These are phyloP conservation scores for Trichophyton mentagrophytes DNA, from an alignment of 2,329 filamentous ascomycete genomes.

Conservation along the genomic window DNA sequence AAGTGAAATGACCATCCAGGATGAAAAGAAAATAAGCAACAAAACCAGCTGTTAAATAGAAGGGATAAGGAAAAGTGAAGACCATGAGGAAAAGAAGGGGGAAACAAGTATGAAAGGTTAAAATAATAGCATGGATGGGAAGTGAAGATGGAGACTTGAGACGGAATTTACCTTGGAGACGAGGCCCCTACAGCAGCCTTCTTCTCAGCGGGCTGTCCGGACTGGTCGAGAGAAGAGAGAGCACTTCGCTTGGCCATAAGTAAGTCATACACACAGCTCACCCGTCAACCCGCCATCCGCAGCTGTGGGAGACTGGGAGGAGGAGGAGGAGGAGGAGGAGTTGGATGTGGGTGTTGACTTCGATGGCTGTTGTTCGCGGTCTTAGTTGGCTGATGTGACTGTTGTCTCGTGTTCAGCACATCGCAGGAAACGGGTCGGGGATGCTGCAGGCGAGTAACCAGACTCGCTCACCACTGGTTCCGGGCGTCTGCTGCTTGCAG, in stretches of 20 bases:
- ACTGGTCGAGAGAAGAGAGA: constrained; percentile 30
- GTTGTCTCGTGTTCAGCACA: neutral
- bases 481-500: neutral
- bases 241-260: constrained; percentile 38
- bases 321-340: neutral
- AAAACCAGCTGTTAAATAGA: too few relatives aligned
- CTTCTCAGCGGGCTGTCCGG: constrained; percentile 22
- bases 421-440: neutral
- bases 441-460: neutral
- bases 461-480: neutral
- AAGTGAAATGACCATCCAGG: too few relatives aligned
- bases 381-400: too few relatives aligned
- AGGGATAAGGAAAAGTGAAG: neutral
- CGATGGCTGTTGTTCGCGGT: too few relatives aligned
- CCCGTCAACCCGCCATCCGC: constrained; percentile 34
- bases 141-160: neutral
- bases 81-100: constrained; percentile 8
- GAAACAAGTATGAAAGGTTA: constrained; percentile 5
- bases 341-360: too few relatives aligned
- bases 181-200: constrained; percentile 21
- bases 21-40: too few relatives aligned
- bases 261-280: constrained; percentile 20
- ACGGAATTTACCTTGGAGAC: constrained; percentile 27
- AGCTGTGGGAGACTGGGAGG: constrained; percentile 14
- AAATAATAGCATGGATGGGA: neutral